Evolutionary conservation across 768 basidiomycete species (phyloP).

Genomic region (Psilocybe sp.): DNA sequence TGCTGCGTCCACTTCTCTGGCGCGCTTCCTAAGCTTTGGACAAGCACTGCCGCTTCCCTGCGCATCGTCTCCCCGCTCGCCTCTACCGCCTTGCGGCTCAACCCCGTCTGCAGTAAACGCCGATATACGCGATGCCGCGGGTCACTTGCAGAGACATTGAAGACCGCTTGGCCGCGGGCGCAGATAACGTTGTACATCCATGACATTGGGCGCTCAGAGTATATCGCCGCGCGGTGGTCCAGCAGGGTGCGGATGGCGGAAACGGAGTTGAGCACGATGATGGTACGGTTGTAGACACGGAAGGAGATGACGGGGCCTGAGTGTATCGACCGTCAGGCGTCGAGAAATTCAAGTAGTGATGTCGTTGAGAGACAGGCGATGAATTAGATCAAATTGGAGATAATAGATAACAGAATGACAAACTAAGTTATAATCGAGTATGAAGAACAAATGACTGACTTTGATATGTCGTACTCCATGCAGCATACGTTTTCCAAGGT

Average conservation of each 20-base stretch:
- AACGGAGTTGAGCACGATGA: slow-evolving; percentile 48
- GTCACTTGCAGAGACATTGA: slow-evolving; percentile 41
- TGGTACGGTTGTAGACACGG: slow-evolving; percentile 38
- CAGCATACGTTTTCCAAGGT: slow-evolving; percentile 19
- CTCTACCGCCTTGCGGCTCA: slow-evolving; percentile 32
- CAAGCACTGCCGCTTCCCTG: slow-evolving; percentile 29
- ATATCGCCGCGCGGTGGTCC: slow-evolving; percentile 46
- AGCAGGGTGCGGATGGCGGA: slow-evolving; percentile 45
- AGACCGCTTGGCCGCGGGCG: slow-evolving; percentile 36
- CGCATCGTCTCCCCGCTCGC: slow-evolving; percentile 34
- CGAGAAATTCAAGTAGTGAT: no score
- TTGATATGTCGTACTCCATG: slow-evolving; percentile 13
- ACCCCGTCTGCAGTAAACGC: slow-evolving; percentile 33
- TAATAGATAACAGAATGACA: no score
- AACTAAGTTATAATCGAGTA: not conserved
- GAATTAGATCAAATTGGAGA: no score
- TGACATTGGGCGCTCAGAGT: slow-evolving; percentile 51
- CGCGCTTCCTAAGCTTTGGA: slow-evolving; percentile 26
- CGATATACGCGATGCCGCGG: slow-evolving; percentile 38
- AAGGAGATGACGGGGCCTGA: slow-evolving; percentile 43
- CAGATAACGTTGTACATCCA: slow-evolving; percentile 44
- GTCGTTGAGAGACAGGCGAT: no score
- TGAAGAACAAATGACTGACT: slow-evolving; percentile 2
- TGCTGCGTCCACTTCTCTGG: slow-evolving; percentile 33
- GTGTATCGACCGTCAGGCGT: no score